Evolutionary conservation across 2,329 filamentous ascomycete genomes (phyloP).

Genomic region (Fusarium nodosum): DNA sequence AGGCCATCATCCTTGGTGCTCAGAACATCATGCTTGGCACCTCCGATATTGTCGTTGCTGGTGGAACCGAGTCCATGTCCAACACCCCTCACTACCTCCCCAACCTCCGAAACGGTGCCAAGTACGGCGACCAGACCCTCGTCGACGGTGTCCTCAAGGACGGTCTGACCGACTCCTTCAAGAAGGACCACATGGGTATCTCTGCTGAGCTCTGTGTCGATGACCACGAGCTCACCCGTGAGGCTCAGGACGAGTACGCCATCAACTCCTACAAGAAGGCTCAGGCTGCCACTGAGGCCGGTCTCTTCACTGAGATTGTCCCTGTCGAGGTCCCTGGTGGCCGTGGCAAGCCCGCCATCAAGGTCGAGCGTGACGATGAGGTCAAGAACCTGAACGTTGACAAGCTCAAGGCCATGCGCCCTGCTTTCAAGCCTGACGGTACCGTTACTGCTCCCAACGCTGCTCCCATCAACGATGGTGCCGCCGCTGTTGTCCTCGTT

Average conservation of each 20-base stretch:
- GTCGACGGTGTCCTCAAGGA: constrained; percentile 95
- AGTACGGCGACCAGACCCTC: constrained; percentile 92
- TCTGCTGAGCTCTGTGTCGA: constrained; percentile 90
- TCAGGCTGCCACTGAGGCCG: constrained; percentile 84
- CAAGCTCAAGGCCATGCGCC: constrained; percentile 87
- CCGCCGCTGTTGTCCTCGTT: constrained; percentile 90
- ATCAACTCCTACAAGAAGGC: constrained; percentile 96
- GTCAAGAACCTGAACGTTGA: constrained; percentile 92
- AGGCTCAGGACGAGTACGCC: constrained; percentile 94
- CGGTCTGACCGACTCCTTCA: constrained; percentile 93
- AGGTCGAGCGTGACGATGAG: constrained; percentile 90
- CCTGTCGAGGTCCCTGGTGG: constrained; percentile 89
- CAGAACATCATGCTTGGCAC: constrained; percentile 98
- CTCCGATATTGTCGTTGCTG: constrained; percentile 91
- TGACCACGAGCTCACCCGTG: constrained; percentile 84
- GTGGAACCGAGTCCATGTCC: constrained; percentile 98
- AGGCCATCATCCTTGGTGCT: constrained; percentile 93
- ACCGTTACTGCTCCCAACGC: constrained; percentile 97
- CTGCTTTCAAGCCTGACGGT: constrained; percentile 84
- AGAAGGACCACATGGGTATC: constrained; percentile 97
- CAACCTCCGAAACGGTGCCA: constrained; percentile 85
- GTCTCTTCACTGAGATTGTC: constrained; percentile 89
- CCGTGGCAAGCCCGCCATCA: constrained; percentile 87
- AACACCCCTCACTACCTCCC: constrained; percentile 97
- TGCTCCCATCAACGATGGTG: constrained; percentile 95